Base-by-base conservation (phyloP, 441 rosid genomes). In the Pelargonium australe region DNA sequence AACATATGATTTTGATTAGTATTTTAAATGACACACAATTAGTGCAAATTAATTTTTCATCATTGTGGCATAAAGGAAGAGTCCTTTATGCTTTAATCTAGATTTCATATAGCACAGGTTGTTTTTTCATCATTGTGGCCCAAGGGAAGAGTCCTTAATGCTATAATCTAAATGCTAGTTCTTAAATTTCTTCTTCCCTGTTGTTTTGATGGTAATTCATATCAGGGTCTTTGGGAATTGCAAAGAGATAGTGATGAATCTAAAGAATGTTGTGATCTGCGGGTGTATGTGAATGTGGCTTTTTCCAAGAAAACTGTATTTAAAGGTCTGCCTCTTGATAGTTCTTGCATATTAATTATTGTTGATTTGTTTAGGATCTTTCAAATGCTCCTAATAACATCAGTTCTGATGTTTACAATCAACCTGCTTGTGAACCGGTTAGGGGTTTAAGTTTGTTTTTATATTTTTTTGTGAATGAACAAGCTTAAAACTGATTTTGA, bases 251-350 rank as follows among this genome's bases (percentile, higher is more conserved):
- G 72, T 57, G 79, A 83, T 72, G 85, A 73, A 70, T 70, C 88
- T 16, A 80, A 80, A 77, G 92, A 87, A 75, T 82, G 95, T 74
- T 92, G 89, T 79, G 73, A 82, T 76, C 69, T 90, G 87, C 80
- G 75, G 68, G 83, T 92, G 66, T 88, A 85, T 76, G 78, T 92
- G 64, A 85, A 86, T 75, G 92, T 92, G 81, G 95, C 89, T 68
- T 92, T 90, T 85, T 75, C 80, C 73, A 92, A 89, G 82, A 90
- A 72, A 84, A 92, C 97, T 67, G 82, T 95, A 75, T 92, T 95
- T 85, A 92, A 83, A 92, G 98, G 99, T 95, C 70, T 74, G 85
- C 67, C 47, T 53, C 60, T n/a, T 53, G 17, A 53, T 53, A 53
- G 17, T 53, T 17, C 20, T 14, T 53, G 5, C 19, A 34, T 34